A percentile compares a stretch with the other conserved stretches of the same genome.
Conservation (phyloP, 2,329 filamentous ascomycete species). For the Parascedosporium putredinis region DNA sequence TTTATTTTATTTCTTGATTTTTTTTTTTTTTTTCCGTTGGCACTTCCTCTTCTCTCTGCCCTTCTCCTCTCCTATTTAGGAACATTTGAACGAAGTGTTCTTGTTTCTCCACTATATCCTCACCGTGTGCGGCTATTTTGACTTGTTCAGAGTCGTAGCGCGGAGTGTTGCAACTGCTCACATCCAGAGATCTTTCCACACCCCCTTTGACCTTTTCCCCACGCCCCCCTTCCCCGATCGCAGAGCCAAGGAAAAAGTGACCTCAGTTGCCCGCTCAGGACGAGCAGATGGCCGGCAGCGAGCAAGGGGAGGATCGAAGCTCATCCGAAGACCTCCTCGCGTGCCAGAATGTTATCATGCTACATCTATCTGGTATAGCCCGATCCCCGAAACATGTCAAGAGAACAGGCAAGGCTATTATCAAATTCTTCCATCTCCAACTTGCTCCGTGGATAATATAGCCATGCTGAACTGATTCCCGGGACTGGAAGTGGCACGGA, state of each 20-base stretch:
- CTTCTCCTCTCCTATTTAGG: too few relatives aligned
- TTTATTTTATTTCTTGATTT: too few relatives aligned
- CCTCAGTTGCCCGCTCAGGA: background rate
- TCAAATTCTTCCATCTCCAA: background rate
- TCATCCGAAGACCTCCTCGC: background rate
- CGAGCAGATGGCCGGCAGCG: background rate
- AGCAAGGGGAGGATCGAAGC: slow-evolving; percentile 2
- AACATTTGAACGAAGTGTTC: too few relatives aligned
- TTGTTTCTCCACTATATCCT: too few relatives aligned
- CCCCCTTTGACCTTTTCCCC: too few relatives aligned
- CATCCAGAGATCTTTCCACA: too few relatives aligned
- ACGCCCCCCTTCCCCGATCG: background rate
- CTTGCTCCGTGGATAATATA: background rate
- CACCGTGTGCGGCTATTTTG: too few relatives aligned
- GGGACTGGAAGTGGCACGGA: background rate
- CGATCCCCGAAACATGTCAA: background rate
- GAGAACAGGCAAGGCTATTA: background rate
- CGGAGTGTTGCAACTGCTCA: too few relatives aligned
- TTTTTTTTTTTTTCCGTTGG: too few relatives aligned
- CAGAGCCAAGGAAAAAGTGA: background rate
- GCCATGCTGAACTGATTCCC: background rate
- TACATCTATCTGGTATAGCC: background rate
- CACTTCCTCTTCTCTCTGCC: too few relatives aligned
- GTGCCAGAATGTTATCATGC: background rate
- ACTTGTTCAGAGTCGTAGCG: too few relatives aligned